Base-by-base conservation (phyloP, 345 rosid species). In the Dovyalis caffra region DNA sequence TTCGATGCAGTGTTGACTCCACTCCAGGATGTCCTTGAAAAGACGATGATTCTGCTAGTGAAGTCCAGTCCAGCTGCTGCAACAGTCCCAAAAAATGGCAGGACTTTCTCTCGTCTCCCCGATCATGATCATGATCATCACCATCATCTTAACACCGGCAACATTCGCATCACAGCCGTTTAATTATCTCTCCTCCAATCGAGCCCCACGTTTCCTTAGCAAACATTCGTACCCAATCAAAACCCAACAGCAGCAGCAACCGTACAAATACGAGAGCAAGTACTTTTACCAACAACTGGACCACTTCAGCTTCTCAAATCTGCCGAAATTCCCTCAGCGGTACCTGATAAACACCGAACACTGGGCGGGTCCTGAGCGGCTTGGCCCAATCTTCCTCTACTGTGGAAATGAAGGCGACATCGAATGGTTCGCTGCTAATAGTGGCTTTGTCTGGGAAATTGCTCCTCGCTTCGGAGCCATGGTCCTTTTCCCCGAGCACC, bases 371-470 rank as follows among this genome's bases (percentile, higher is more conserved):
- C 83, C 94, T 72, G 69, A 78, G 38, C 69, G 84, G 7, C 75
- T 74, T 57, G 95, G 80, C 8, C 97, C 97, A 71, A 92, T 92
- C 85, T 92, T 92, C 82, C 81, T 92, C 70, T 92, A 92, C 83
- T 92, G 95, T 70, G 95, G 97, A 37, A 90, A 92, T 82, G 97
- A 92, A 74, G 97, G 95, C 35, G 90, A 90, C 71, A 92, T 92
- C 73, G 92, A 84, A 38, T 92, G 97, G 97, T 92, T 92, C 82
- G 95, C 97, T 16, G 80, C 75, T 6, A 92, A 92, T 75, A 77
- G 93, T 0, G 95, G 97, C 38, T 90, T 92, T 69, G 73, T 92
- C 5, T 92, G 97, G 97, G 97, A 92, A 16, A 80, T 90, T 18
- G 95, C 95, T 16, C 93, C 97, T 2, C 84, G 60, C 68, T 92